A percentile compares a stretch with the other conserved stretches of the same genome.
Evolutionary conservation across 257 asterid species (phyloP).

Genomic region (Coffea canephora): DNA sequence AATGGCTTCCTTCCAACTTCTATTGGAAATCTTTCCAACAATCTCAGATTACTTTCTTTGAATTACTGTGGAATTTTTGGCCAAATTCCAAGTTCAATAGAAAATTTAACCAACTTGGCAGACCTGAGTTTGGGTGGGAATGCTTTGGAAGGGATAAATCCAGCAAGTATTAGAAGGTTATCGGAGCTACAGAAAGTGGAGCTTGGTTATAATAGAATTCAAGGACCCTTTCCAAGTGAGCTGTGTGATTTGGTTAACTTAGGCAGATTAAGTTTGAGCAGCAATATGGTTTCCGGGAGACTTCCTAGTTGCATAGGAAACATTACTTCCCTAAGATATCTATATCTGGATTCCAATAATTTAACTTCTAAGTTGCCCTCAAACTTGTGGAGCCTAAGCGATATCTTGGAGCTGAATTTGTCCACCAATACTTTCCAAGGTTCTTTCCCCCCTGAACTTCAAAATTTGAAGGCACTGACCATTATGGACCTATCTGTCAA

Average conservation of each 20-base stretch:
- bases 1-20: background rate
- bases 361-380: background rate
- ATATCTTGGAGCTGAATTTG: background rate
- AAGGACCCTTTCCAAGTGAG: background rate
- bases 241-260: background rate
- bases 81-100: slow-evolving; percentile 20
- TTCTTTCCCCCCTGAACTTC: background rate
- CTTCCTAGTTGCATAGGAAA: background rate
- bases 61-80: background rate
- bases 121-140: background rate
- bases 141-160: slow-evolving; percentile 4
- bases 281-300: background rate
- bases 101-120: background rate
- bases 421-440: slow-evolving; percentile 4
- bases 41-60: background rate
- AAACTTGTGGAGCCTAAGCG: background rate
- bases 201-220: background rate
- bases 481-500: background rate
- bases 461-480: background rate
- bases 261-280: background rate
- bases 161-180: background rate
- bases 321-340: background rate
- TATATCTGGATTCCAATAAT: background rate
- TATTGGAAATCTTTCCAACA: slow-evolving; percentile 27
- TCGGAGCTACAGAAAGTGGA: background rate